Base-by-base conservation (phyloP, 2,329 filamentous ascomycete genomes). In the Cladobotryum mycophilum region DNA sequence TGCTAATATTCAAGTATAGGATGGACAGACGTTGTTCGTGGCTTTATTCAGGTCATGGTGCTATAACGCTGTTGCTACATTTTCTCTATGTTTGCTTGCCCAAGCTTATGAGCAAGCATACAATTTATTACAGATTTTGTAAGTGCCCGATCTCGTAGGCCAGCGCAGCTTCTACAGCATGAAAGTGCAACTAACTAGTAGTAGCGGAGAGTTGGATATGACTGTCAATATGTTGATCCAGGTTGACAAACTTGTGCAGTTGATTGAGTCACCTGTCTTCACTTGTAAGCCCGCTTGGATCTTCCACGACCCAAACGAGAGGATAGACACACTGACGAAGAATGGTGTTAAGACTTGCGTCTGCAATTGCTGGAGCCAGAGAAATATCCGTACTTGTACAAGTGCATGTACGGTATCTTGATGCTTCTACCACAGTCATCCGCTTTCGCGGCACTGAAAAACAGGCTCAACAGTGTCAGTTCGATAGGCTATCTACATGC, bases 371-470 rank as follows among this genome's bases (percentile, higher is more conserved):
- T 99, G 8, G 93, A 99, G 65, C 93, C 93, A 1, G 95, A 99
- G 65, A 90, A 88, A 66, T 92, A 92, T 59, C 93, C 93, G 2
- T 89, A 95, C 65, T 76, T 99, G 2, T 97, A 99, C 76, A 96
- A 96, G 71, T 99, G 93, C 69, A 82, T 99, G 45, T 99, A 97
- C 63, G 93, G 93, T 9, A 81, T 99, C 42, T 76, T 99, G 49
- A 99, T 99, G 93, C 84, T 99, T 15, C 79, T 99, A n/a, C 93
- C 93, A 0, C 93, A 99, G 70, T 97, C 92, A 14, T 95, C 90
- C 25, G 95, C 93, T 8, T 99, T 99, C 70, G 93, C 91, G 25
- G 92, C 93, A 2, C 76, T 99, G 51, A 97, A 96, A 67, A 99
- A 99, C 65, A 84, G 93, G 40, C 79, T 99, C 46, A 97, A 97